Percentiles rank a stretch among this genome's conserved stretches.
These are phyloP conservation scores for Alternaria panax DNA, from an alignment of 2,329 filamentous ascomycete species.

Conservation along the genomic window DNA sequence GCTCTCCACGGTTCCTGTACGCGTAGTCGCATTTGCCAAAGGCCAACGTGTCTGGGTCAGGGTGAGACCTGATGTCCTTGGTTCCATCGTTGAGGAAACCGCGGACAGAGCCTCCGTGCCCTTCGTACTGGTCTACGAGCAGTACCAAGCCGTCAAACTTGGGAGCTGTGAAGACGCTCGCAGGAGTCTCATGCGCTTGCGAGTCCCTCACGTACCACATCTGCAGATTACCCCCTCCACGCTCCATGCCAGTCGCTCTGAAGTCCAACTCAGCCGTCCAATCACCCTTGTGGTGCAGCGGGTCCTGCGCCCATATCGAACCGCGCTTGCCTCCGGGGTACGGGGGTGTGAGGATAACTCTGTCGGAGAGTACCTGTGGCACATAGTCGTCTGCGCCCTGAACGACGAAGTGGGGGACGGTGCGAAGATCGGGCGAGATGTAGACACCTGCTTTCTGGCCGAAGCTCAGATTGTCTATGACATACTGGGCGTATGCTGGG, in stretches of 20 bases:
- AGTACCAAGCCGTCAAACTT: conserved; percentile 91
- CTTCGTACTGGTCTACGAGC: conserved; percentile 83
- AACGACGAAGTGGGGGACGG: conserved; percentile 64
- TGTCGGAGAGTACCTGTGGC: conserved; percentile 78
- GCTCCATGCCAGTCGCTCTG: conserved; percentile 82
- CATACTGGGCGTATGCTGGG: conserved; percentile 66
- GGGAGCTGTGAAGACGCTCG: conserved; percentile 83
- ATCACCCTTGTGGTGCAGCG: conserved; percentile 65
- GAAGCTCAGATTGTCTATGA: conserved; percentile 79
- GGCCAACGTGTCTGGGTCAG: conserved; percentile 81
- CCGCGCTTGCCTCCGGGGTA: conserved; percentile 85
- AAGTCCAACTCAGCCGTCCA: conserved; percentile 90
- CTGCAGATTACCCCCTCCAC: conserved; percentile 87
- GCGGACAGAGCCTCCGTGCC: conserved; percentile 79
- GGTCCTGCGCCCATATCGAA: conserved; percentile 77
- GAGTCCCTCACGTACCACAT: conserved; percentile 86
- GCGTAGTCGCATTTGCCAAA: conserved; percentile 92
- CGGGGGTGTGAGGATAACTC: conserved; percentile 88
- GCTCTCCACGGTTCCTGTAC: conserved; percentile 89
- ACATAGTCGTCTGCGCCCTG: conserved; percentile 61
- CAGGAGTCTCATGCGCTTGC: conserved; percentile 68
- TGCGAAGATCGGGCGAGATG: conserved; percentile 68
- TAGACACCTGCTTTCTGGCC: conserved; percentile 69
- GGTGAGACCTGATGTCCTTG: conserved; percentile 77
- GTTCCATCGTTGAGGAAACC: conserved; percentile 94